These are phyloP conservation scores for Ceratobasidium sp. DNA, from an alignment of 1,284 basidiomycete genomes.

Conservation along the genomic window DNA sequence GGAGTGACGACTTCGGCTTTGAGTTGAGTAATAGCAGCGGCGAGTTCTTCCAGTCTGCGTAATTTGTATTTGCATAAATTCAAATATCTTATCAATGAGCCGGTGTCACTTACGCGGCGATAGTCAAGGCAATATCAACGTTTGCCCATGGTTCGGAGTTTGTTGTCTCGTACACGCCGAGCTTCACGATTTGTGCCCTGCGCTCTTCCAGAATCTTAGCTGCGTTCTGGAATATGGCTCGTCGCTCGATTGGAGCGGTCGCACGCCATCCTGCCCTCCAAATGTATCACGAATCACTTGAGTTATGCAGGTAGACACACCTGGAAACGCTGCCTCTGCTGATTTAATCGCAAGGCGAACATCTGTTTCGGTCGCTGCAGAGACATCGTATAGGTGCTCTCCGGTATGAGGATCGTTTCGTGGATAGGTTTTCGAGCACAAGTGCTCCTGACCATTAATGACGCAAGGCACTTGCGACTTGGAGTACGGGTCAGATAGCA, in stretches of 20 bases:
- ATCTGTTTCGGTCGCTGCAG: conserved; percentile 40
- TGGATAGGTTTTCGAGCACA: conserved; percentile 43
- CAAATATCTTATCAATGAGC: neutral
- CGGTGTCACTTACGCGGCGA: conserved; percentile 39
- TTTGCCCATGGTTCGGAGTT: conserved; percentile 40
- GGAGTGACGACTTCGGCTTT: conserved; percentile 43
- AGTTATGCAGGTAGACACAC: neutral
- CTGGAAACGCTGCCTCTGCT: conserved; percentile 36
- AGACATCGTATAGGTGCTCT: conserved; percentile 41
- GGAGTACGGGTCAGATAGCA: conserved; percentile 13
- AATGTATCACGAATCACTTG: neutral
- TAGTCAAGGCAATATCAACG: conserved; percentile 41
- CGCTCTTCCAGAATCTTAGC: conserved; percentile 41
- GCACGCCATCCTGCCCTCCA: conserved; percentile 33
- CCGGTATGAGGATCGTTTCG: conserved; percentile 44
- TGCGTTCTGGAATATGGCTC: conserved; percentile 44
- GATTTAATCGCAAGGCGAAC: conserved; percentile 41
- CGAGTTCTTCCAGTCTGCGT: conserved; percentile 44
- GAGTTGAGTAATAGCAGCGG: conserved; percentile 42
- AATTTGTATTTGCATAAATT: neutral
- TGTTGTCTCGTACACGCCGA: conserved; percentile 43
- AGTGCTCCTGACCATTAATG: conserved; percentile 44
- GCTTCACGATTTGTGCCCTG: conserved; percentile 39
- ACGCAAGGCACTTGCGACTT: conserved; percentile 44
- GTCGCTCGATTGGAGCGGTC: conserved; percentile 41